Conservation (phyloP, 2,329 filamentous ascomycete genomes). For the Aureobasidium sp. region DNA sequence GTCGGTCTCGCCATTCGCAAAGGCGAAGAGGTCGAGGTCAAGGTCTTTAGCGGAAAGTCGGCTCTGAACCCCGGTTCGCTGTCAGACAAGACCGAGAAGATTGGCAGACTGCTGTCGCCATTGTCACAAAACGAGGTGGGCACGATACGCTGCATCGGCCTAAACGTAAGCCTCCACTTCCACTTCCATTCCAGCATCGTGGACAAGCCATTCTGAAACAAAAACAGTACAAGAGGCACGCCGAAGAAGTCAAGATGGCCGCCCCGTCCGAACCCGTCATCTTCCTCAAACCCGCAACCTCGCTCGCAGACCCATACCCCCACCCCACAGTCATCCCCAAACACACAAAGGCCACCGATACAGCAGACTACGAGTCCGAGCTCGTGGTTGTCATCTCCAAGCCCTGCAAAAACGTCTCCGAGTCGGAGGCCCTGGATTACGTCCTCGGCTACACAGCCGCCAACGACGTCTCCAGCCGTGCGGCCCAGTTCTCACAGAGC, state of each 20-base stretch:
- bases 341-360: constrained; percentile 46
- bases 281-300: constrained; percentile 52
- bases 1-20: constrained; percentile 52
- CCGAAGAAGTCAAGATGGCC: constrained; percentile 45
- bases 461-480: constrained; percentile 58
- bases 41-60: constrained; percentile 52
- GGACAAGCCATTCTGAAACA: background rate
- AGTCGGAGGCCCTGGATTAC: constrained; percentile 51
- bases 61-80: constrained; percentile 48
- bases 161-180: constrained; percentile 39
- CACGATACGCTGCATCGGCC: constrained; percentile 52
- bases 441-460: constrained; percentile 57
- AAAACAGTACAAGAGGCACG: constrained; percentile 42
- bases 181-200: background rate
- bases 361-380: constrained; percentile 55
- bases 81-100: constrained; percentile 42
- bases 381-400: constrained; percentile 51
- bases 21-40: constrained; percentile 50
- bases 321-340: constrained; percentile 48
- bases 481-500: constrained; percentile 47
- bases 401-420: constrained; percentile 48
- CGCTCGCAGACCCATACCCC: constrained; percentile 49
- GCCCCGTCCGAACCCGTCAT: constrained; percentile 48
- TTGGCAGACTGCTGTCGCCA: constrained; percentile 46
- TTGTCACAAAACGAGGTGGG: constrained; percentile 45